A percentile compares a stretch with the other conserved stretches of the same genome.
Conservation (phyloP, 2,329 filamentous ascomycete genomes). For the Rachicladosporium sp. region DNA sequence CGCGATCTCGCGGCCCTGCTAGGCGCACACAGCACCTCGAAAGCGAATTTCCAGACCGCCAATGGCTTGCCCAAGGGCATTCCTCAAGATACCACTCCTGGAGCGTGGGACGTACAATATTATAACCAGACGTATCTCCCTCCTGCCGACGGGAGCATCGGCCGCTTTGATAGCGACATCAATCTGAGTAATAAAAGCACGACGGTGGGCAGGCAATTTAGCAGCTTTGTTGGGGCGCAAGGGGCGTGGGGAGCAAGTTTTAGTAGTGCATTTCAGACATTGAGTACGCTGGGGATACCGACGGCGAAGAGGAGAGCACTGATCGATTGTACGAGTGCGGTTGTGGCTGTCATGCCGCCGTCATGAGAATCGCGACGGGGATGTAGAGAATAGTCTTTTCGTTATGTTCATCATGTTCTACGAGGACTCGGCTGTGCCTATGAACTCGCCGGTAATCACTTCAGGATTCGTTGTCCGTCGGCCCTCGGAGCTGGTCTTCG, state of each 20-base stretch:
- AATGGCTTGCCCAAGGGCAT: conserved; percentile 21
- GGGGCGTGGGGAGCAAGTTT: conserved; percentile 9
- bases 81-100: conserved; percentile 37
- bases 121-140: conserved; percentile 27
- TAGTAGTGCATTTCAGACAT: conserved; percentile 10
- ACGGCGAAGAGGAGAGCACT: no score
- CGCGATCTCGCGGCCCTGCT: conserved; percentile 42
- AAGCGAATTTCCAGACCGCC: conserved; percentile 27
- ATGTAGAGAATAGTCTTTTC: no score
- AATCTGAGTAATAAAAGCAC: conserved; percentile 17
- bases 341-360: no score
- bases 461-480: no score
- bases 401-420: no score
- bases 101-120: conserved; percentile 39
- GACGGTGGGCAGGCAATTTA: conserved; percentile 17
- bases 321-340: no score
- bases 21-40: conserved; percentile 41
- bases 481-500: no score
- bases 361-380: no score
- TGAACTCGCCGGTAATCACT: no score
- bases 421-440: no score
- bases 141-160: conserved; percentile 12
- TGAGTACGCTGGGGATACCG: conserved; percentile 15
- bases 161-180: conserved; percentile 22
- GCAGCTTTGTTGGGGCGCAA: conserved; percentile 6